These are phyloP conservation scores for Thymus quinquecostatus DNA, from an alignment of 257 asterid species.

Conservation along the genomic window DNA sequence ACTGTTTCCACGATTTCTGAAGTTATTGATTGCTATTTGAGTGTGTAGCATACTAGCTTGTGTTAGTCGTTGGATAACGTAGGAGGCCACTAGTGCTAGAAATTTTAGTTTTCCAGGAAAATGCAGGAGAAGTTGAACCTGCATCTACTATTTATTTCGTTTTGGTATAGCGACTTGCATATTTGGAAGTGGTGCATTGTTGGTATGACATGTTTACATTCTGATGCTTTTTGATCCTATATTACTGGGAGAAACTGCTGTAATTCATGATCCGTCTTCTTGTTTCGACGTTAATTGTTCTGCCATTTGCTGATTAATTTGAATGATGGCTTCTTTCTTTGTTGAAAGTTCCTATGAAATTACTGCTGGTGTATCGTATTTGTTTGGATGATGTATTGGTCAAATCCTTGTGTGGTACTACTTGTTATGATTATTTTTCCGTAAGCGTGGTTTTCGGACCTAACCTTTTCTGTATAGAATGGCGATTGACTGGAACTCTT, in stretches of 20 bases:
- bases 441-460: neutral
- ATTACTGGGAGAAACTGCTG: neutral
- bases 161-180: neutral
- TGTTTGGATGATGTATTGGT: neutral
- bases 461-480: neutral
- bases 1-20: constrained; percentile 10
- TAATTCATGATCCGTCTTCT: neutral
- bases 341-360: neutral
- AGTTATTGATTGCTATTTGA: constrained; percentile 4
- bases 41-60: neutral
- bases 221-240: constrained; percentile 1
- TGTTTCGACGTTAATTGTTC: neutral
- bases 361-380: constrained; percentile 1
- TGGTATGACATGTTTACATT: neutral
- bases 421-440: neutral
- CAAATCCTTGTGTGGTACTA: neutral
- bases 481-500: constrained; percentile 15
- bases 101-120: neutral
- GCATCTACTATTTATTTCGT: neutral
- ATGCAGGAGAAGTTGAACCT: neutral
- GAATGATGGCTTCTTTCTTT: neutral
- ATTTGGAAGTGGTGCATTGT: neutral
- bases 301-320: neutral
- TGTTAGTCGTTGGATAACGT: neutral
- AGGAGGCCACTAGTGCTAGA: neutral